Percentiles rank a stretch among this genome's conserved stretches.
Evolutionary conservation across 2,329 filamentous ascomycete genomes (phyloP).

Genomic region (Eutypella sp.): DNA sequence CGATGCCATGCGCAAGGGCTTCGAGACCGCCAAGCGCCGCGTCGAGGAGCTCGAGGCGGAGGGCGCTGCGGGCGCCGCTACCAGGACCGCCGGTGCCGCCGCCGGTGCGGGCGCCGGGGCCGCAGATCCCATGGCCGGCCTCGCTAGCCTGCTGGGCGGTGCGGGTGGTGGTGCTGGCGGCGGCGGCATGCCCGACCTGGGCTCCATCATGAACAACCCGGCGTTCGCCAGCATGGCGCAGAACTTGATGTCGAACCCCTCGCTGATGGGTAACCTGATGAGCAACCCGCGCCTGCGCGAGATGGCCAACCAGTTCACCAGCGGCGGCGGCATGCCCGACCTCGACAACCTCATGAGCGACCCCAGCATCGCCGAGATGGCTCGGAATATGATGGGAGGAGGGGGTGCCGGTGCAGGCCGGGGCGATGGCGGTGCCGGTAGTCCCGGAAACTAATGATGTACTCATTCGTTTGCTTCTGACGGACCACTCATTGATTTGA

Average conservation of each 20-base stretch:
- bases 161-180: constrained; percentile 57
- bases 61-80: constrained; percentile 42
- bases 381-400: constrained; percentile 31
- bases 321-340: constrained; percentile 84
- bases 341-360: constrained; percentile 83
- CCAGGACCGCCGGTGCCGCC: constrained; percentile 42
- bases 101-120: constrained; percentile 42
- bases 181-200: constrained; percentile 83
- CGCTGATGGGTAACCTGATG: constrained; percentile 89
- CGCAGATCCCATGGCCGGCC: constrained; percentile 63
- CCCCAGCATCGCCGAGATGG: constrained; percentile 85
- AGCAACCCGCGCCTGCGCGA: constrained; percentile 83
- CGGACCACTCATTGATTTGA: background rate
- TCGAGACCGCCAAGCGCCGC: constrained; percentile 83
- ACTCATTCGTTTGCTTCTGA: background rate
- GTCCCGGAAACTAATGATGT: constrained; percentile 1
- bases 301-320: constrained; percentile 77
- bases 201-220: constrained; percentile 89
- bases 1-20: constrained; percentile 96
- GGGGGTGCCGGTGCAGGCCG: constrained; percentile 14
- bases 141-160: constrained; percentile 69
- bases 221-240: constrained; percentile 98
- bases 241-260: constrained; percentile 94
- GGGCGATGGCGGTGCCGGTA: constrained; percentile 17
- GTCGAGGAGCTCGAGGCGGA: constrained; percentile 71